Percentiles rank a stretch among this genome's conserved stretches.
phyloP scores from a whole-genome alignment of 2,329 filamentous ascomycete species.

The Aciculosporium take region DNA sequence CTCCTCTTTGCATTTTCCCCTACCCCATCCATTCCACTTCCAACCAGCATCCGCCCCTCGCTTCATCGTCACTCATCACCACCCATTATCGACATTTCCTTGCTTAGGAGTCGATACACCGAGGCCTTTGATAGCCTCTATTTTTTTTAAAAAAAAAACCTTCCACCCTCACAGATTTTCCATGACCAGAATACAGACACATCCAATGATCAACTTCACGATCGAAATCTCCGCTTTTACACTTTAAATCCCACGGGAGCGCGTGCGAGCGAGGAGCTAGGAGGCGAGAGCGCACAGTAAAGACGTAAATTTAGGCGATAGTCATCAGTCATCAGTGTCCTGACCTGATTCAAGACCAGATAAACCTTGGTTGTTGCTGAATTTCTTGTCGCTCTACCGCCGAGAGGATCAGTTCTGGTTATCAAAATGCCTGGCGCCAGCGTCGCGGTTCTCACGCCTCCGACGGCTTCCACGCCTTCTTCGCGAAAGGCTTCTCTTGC shows the following conservation, averaged over 20 bases:
- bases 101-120: slow-evolving; percentile 10
- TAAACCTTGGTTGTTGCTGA: slow-evolving; percentile 7
- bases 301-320: slow-evolving; percentile 30
- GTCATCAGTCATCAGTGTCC: slow-evolving; percentile 26
- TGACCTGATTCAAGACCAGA: slow-evolving; percentile 12
- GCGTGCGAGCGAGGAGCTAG: slow-evolving; percentile 43
- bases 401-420: slow-evolving; percentile 20
- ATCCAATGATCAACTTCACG: slow-evolving; percentile 39
- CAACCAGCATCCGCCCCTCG: slow-evolving; percentile 11
- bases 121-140: slow-evolving; percentile 19
- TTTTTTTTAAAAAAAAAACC: slow-evolving; percentile 6
- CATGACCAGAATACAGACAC: slow-evolving; percentile 27
- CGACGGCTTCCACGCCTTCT: slow-evolving; percentile 53
- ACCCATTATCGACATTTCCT: slow-evolving; percentile 13
- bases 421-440: slow-evolving; percentile 55
- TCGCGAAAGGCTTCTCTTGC: slow-evolving; percentile 62
- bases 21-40: slow-evolving; percentile 11
- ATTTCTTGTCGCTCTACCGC: slow-evolving; percentile 11
- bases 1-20: slow-evolving; percentile 11
- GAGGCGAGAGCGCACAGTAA: slow-evolving; percentile 19
- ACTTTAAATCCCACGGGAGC: slow-evolving; percentile 59
- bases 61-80: slow-evolving; percentile 9
- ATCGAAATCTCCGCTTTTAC: slow-evolving; percentile 43
- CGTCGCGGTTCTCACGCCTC: slow-evolving; percentile 49
- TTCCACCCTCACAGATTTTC: slow-evolving; percentile 22